Evolutionary conservation across 1,284 basidiomycete genomes (phyloP), one percentile per base, ranked within the genome.

Genomic region (Tilletiopsis washingtonensis): DNA sequence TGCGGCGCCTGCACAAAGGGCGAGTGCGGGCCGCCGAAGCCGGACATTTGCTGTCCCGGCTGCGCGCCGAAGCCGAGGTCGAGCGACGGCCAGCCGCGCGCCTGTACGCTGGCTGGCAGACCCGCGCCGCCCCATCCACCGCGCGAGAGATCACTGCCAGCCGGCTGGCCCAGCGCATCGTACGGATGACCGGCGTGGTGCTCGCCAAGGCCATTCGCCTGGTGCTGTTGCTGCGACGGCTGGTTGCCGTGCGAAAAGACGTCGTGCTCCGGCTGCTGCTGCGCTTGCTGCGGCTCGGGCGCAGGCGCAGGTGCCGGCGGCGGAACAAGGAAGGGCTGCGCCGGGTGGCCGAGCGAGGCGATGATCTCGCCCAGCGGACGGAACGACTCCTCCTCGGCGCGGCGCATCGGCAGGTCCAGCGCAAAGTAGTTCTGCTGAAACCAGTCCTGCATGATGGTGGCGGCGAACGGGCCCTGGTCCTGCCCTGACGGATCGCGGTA

Each of bases 381-480:
- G 46, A 75, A 76, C 6, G 72, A 69, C 23, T 47, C 40, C 38
- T 75, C 74, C 25, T 67, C 64, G 5, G 64, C 82, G 43, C 89
- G 83, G 67, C 85, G 88, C 80, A 93, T 84, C 29, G 87, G 81
- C 25, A 97, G 79, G 56, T 88, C 84, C 40, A 83, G 78, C n/a
- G 81, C 78, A 73, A 98, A 96, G 77, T 94, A 98, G 14, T 85
- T 85, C 68, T 86, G 86, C 49, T 88, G 83, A 73, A 84, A 86
- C 93, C 93, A 97, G 63, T 88, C 88, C 76, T 97, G 91, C 93
- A 98, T 97, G 54, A 86, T 74, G 56, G 84, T 81, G 23, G 86
- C 89, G 38, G 81, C 80, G 79, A 97, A 98, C 2, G 93, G 93
- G 83, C 90, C 91, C 81, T 96, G 91, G 42, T 91, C 77, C 58